Base-by-base conservation (phyloP, 306 rosid genomes). In the Gillenia trifoliata region DNA sequence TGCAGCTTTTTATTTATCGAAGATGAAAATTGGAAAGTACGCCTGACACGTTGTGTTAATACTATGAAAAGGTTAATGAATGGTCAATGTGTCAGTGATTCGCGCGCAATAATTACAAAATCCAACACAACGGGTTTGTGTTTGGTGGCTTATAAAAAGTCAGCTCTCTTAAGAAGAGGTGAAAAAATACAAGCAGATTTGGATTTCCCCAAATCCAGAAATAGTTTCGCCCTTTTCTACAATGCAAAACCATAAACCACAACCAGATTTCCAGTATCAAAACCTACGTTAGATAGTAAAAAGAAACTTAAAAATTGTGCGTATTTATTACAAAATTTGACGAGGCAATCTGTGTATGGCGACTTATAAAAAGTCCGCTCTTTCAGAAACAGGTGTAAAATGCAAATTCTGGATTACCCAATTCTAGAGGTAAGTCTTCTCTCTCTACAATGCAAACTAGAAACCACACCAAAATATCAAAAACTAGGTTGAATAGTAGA, bases 331-430 rank as follows among this genome's bases (percentile, higher is more conserved):
- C 2, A 45, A 16, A 45, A 16, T 45, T 15, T 0, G 52, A 45
- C 1, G 2, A 0, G 1, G 0, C 0, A 15, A 16, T 15, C 0
- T 45, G 0, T 15, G 7, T 16, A 1, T 15, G 1, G 0, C 20
- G 52, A 45, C 52, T 15, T 45, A 45, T 45, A 15, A 13, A 15
- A 45, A 1, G 20, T 45, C 0, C 0, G 20, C 17, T 45, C 17
- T 45, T 19, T 45, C 1, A 45, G 0, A 45, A 15, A 45, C 52
- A 45, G 0, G 19, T 15, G 50, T 45, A 15, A 45, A 1, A 45
- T 15, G 5, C 0, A 45, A 45, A 45, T 15, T 45, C 0, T 15
- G 6, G 52, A 15, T 45, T 45, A 45, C 8, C 52, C 52, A 45
- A 15, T 4, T 45, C 5, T 7, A 45, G 7, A 15, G 20, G 5